Evolutionary conservation across 495 filamentous ascomycete species (phyloP), one percentile per base, ranked within the genome.

Genomic region (Penicillium mononematosum): DNA sequence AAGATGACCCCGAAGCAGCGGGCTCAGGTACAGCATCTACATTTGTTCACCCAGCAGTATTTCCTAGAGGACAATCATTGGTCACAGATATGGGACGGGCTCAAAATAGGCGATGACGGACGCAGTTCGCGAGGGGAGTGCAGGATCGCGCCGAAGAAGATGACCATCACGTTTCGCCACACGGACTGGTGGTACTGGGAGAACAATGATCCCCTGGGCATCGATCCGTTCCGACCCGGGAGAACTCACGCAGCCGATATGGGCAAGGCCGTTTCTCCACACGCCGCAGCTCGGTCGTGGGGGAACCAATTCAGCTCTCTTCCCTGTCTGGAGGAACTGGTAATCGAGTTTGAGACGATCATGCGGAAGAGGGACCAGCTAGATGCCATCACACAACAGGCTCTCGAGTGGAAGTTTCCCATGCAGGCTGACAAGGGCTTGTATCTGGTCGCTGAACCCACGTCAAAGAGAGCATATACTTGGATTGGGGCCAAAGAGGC

Each of bases 111-210:
- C 5, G 16, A 42, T 12, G 38, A 48, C 4, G 47, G 41, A 12
- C 42, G 32, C 38, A 25, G 19, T 4, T 7, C 41, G n/a, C 29
- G 47, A 16, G 53, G 58, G 2, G 46, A 56, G 16, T 56, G 47
- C 38, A 52, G 53, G 24, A 41, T 60, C 31, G 39, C 53, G 9
- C 58, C 58, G 20, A 60, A 52, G 32, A 60, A 56, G 34, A 43
- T 60, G 11, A 60, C 58, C 10, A 51, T 60, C 47, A 60, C 58
- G 10, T 32, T 60, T n/a, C 58, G 58, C 3, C 58, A 60, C 16
- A 56, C 58, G 12, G 58, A 60, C 42, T 60, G 58, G 58, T 60
- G 58, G 58, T 47, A 8, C 12, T 60, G 58, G 58, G 58, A 60
- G 42, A 47, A 48, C 24, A 47, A 60, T 25, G 58, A 60, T 10